Conservation (phyloP, 202 grass and related monocot genomes). For the Panicum hallii region DNA sequence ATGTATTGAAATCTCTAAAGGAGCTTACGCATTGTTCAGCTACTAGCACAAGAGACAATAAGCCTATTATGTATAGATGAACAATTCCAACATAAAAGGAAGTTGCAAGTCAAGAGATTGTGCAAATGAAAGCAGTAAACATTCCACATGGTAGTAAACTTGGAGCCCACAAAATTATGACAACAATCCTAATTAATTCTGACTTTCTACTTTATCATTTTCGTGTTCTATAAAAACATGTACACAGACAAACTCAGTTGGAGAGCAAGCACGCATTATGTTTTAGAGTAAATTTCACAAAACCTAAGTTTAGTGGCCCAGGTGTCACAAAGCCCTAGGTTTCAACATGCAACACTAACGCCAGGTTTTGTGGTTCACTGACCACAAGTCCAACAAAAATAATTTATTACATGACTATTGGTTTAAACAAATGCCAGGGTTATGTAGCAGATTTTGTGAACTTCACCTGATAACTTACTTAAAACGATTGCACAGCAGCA, state of each 20-base stretch:
- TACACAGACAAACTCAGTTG: background rate
- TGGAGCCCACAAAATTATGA: background rate
- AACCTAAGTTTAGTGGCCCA: background rate
- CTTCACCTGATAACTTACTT: background rate
- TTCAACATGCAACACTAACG: background rate
- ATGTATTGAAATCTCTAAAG: background rate
- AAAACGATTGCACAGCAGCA: background rate
- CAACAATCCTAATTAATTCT: background rate
- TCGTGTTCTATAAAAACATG: background rate
- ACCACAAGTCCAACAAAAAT: background rate
- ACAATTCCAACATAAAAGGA: background rate
- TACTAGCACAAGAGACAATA: background rate
- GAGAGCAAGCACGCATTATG: background rate
- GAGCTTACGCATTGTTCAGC: background rate
- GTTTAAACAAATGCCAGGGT: background rate
- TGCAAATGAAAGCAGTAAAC: background rate
- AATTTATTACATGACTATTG: background rate
- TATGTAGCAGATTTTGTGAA: background rate
- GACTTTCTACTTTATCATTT: background rate
- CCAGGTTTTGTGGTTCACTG: slow-evolving; percentile 2
- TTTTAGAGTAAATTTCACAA: background rate
- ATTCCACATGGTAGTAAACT: background rate
- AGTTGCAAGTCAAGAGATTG: background rate
- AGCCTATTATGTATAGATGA: background rate
- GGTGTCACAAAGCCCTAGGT: background rate